A percentile compares a stretch with the other conserved stretches of the same genome.
Evolutionary conservation across 768 basidiomycete species (phyloP).

Genomic region (Mycena amicta): DNA sequence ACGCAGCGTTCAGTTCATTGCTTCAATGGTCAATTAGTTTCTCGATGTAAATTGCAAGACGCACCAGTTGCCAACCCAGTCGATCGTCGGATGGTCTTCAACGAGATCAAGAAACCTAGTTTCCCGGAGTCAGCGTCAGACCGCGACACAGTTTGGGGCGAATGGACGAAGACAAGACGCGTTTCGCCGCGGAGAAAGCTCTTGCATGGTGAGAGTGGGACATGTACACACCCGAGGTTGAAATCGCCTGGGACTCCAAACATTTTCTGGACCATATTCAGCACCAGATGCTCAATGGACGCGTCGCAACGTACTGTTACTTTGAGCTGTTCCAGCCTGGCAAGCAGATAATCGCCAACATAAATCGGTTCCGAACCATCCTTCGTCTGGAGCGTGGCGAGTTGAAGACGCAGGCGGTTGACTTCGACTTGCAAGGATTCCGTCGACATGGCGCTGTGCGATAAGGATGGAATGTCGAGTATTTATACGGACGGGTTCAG

Average conservation of each 20-base stretch:
- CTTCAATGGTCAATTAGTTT: conserved; percentile 37
- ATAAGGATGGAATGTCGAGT: neutral
- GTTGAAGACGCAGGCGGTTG: conserved; percentile 47
- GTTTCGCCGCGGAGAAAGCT: too few species aligned
- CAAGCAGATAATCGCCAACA: conserved; percentile 62
- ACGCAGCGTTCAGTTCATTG: conserved; percentile 85
- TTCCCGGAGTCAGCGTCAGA: neutral
- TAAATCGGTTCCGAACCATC: conserved; percentile 47
- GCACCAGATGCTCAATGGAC: neutral
- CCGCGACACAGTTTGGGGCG: too few species aligned
- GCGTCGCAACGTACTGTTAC: conserved; percentile 53
- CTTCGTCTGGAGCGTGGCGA: conserved; percentile 42
- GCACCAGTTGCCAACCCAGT: conserved; percentile 89
- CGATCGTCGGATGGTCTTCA: conserved; percentile 74
- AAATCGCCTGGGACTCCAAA: conserved; percentile 91
- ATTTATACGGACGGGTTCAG: conserved; percentile 13
- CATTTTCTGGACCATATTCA: conserved; percentile 53
- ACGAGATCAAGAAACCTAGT: conserved; percentile 63
- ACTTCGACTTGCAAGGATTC: conserved; percentile 46
- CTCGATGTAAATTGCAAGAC: conserved; percentile 1
- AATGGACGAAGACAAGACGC: too few species aligned
- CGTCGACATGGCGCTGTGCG: conserved; percentile 17
- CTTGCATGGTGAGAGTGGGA: neutral
- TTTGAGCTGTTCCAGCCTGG: conserved; percentile 63
- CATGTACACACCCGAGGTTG: conserved; percentile 56